Base-by-base conservation (phyloP, 768 basidiomycete genomes). In the Tremella mesenterica region DNA sequence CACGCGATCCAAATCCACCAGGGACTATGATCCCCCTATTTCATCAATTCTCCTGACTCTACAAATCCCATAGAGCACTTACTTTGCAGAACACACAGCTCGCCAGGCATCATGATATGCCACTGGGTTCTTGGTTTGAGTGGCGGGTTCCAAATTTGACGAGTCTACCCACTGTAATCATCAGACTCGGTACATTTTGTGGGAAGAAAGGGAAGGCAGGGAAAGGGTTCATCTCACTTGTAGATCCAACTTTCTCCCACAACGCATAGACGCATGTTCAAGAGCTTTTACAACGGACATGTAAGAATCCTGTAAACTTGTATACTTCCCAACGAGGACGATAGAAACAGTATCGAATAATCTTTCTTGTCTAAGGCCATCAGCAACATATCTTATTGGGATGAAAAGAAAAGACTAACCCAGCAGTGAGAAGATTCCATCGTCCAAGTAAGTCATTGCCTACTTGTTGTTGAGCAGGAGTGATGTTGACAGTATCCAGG, bases 241-340 rank as follows among this genome's bases (percentile, higher is more conserved):
- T 34, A 97, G 78, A 48, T 76, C 78, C 33, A 99, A 80, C 69
- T 87, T 91, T 52, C 88, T 77, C 52, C 83, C 86, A 50, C 93
- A 86, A 38, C 89, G 82, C 77, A 97, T 89, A 0, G 92, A 88
- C 4, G 92, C 91, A 73, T 99, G 93, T 74, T 99, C 93, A 30
- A 99, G 78, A 20, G 95, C 83, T 78, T 99, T 99, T 67, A 83
- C 84, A 52, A 99, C 93, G 26, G 87, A 90, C 88, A 96, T 97
- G 73, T 99, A 99, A 25, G 92, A 95, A 74, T 99, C 93, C 74
- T 90, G 88, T 44, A 97, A 78, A 60, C 89, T 84, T 12, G 91
- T 96, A 77, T 99, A 99, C 75, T 99, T 99, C 41, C 93, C 93
- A 14, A 99, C 92, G 48, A 99, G 78, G 20, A 85, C 89, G 57